Percentiles rank a stretch among this genome's conserved stretches.
Conservation (phyloP, 805 yeast genomes). For the Saccharomycopsis lassenensis region DNA sequence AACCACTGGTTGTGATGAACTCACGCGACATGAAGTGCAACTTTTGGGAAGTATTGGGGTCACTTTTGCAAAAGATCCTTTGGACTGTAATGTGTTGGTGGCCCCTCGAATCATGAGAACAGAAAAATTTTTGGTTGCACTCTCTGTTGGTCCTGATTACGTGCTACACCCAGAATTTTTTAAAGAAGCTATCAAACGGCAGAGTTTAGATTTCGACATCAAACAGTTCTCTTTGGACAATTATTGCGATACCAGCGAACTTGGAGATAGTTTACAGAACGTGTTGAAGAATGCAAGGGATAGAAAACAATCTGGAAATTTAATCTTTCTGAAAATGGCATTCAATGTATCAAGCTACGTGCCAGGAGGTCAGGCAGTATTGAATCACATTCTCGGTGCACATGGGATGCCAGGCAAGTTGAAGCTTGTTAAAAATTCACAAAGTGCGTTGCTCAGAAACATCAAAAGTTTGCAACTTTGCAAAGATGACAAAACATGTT, state of each 20-base stretch:
- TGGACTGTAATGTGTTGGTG: constrained; percentile 42
- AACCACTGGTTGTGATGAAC: constrained; percentile 55
- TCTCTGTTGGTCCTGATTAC: constrained; percentile 43
- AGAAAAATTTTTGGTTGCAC: constrained; percentile 68
- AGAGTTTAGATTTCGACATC: constrained; percentile 2
- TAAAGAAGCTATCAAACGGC: constrained; percentile 29
- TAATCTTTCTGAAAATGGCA: constrained; percentile 35
- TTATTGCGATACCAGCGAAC: background rate
- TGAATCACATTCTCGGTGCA: constrained; percentile 43
- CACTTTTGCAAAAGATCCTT: constrained; percentile 30
- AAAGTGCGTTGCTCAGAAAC: constrained; percentile 20
- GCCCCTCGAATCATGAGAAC: constrained; percentile 82
- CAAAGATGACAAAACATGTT: constrained; percentile 18
- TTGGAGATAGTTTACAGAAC: constrained; percentile 1
- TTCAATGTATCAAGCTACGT: constrained; percentile 48
- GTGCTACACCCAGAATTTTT: constrained; percentile 48
- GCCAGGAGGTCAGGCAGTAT: constrained; percentile 48
- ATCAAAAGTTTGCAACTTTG: constrained; percentile 18
- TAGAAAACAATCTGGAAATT: constrained; percentile 18
- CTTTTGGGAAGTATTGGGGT: constrained; percentile 48
- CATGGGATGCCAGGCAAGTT: constrained; percentile 42
- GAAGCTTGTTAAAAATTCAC: constrained; percentile 22
- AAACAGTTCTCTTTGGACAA: constrained; percentile 8
- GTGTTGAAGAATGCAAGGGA: background rate
- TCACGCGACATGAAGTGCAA: constrained; percentile 33